Base-by-base conservation (phyloP, 495 filamentous ascomycete species). In the Hypomontagnella monticulosa region DNA sequence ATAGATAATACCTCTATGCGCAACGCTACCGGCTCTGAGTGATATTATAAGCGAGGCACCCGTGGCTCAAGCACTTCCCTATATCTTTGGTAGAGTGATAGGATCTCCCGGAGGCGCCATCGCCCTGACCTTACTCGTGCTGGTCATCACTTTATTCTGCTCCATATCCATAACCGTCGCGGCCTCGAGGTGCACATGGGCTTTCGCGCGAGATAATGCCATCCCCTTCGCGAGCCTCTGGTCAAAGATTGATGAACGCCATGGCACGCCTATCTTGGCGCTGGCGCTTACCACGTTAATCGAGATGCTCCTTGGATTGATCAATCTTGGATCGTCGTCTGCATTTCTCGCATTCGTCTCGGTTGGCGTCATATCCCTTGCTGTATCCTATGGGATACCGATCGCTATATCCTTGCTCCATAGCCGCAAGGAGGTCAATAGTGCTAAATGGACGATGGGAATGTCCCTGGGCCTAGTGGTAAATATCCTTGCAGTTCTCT, bases 71-170 rank as follows among this genome's bases (percentile, higher is more conserved):
- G 83, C 84, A 0, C 81, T 86, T 23, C 80, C 77, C 4, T 75
- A 79, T 23, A 67, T 86, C 48, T 85, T 87, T 71, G 84, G 83
- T 54, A 77, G 59, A 10, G 83, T 83, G 9, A 83, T 81, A 16
- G 84, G 83, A 5, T 78, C 78, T 11, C 75, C 81, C 12, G 80
- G 70, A 16, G 89, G 88, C 16, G 89, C 87, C 3, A 88, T 92
- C 48, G 88, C 84, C 0, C 78, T 92, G 1, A 81, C 90, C 2
- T 84, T 92, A 66, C 76, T 91, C 5, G 83, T 91, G 56, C 81
- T 91, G 34, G 85, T 88, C 6, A 88, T 91, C 43, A 71, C 80
- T 3, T 77, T 85, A 58, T 84, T 85, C 58, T 81, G 81, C 30
- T 83, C 83, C 19, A 75, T 82, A 32, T 83, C 82, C 41, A 78